Evolutionary conservation across 2,329 filamentous ascomycete genomes (phyloP).

Genomic region (Aspergillus calidoustus): DNA sequence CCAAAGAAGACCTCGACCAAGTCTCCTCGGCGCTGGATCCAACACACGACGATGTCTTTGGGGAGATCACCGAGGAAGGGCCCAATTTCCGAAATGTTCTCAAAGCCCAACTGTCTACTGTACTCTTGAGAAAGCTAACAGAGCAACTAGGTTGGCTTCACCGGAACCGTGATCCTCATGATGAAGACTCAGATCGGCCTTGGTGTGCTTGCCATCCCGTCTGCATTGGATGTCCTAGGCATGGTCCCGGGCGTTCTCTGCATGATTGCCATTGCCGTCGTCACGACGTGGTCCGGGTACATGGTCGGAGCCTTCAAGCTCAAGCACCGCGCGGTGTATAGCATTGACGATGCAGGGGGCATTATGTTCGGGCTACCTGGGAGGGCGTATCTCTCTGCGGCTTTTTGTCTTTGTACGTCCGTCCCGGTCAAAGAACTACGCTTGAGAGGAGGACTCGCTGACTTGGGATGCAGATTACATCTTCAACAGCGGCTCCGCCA

Average conservation of each 20-base stretch:
- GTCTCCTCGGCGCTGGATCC: too few relatives aligned
- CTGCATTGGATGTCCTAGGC: conserved; percentile 51
- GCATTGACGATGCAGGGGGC: conserved; percentile 60
- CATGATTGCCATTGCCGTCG: conserved; percentile 45
- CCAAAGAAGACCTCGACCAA: too few relatives aligned
- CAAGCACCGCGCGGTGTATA: conserved; percentile 59
- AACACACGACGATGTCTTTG: too few relatives aligned
- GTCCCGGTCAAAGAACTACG: too few relatives aligned
- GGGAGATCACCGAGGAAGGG: too few relatives aligned
- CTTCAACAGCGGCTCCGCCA: conserved; percentile 48
- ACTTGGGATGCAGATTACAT: conserved; percentile 30
- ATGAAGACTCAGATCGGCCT: conserved; percentile 53
- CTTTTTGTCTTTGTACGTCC: conserved; percentile 26
- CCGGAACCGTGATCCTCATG: conserved; percentile 50
- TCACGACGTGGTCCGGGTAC: conserved; percentile 56
- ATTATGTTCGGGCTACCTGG: conserved; percentile 61
- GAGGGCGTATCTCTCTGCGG: conserved; percentile 51
- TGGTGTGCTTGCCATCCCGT: conserved; percentile 54
- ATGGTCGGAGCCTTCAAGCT: conserved; percentile 57
- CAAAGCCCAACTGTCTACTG: too few relatives aligned
- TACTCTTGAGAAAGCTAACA: too few relatives aligned
- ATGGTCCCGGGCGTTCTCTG: conserved; percentile 54
- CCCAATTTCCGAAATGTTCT: too few relatives aligned
- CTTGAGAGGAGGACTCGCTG: too few relatives aligned
- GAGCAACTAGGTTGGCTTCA: conserved; percentile 44